Evolutionary conservation across 75 land plant species (phyloP), one percentile per base, ranked within the genome.

Genomic region (Selaginella moellendorffii): DNA sequence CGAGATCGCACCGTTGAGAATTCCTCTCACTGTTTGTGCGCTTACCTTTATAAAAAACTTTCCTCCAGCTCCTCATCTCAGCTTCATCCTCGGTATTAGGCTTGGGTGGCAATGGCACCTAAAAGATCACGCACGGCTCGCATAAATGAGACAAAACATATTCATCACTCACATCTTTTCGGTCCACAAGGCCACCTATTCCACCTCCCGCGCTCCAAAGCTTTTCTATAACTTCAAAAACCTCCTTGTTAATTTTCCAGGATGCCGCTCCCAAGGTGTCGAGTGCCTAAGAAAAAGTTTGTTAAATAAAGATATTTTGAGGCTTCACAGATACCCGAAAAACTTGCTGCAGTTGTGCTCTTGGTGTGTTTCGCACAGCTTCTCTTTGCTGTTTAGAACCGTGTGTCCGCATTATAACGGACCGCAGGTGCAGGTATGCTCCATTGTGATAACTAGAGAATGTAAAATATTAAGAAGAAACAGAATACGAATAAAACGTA

Each of bases 1-100:
- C 97, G 23, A 65, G 63, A 51, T 92, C 95, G 71, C 97, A 92
- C 19, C 97, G 84, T 67, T 74, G 76, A 68, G 97, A 92, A 67
- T 92, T 86, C 27, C 81, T 79, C 68, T 92, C 97, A 62, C 73
- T 78, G 42, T 92, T 92, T n/a, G 66, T 78, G 65, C 84, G 87
- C 67, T 77, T 92, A 2, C 52, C 80, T 30, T 66, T 58, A 22
- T 53, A 70, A 1, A 68, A 26, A 52, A 67, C 71, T 86, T 82
- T 77, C 54, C 77, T 88, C 95, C 95, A 92, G 54, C 67, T 80
- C 71, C 59, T 65, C 18, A 78, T 30, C 65, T 63, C 75, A 20
- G 65, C 63, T 63, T 66, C 79, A 76, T 92, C 87, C 24, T 88
- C 89, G 5, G 85, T 79, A 22, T 76, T 77, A 28, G 97, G 97